Base-by-base conservation (phyloP, 176 grass and related monocot genomes). In the Neostapfia colusana region DNA sequence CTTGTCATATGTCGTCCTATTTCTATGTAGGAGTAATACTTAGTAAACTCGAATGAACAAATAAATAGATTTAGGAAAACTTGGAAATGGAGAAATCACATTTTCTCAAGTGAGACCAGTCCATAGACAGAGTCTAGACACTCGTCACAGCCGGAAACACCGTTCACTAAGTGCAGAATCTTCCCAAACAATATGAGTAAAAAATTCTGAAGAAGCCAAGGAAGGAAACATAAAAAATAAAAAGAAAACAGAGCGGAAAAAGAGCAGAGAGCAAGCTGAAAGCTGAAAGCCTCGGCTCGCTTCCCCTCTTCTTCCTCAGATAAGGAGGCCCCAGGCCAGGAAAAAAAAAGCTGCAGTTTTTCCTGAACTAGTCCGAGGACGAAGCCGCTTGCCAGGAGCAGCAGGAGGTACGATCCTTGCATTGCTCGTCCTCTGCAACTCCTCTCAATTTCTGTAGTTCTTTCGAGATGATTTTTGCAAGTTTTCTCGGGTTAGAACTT, bases 321-420 rank as follows among this genome's bases (percentile, higher is more conserved):
- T 78, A 79, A 72, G 75, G 75, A 85, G 75, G 75, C 27, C 58
- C 26, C 75, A 59, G 57, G 67, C 58, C 24, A 45, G 46, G 21
- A 46, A 20, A 72, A 20, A 72, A 74, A 78, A 85, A 65, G 44
- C 67, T 57, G 39, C 38, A 63, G 72, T 57, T 63, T 84, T 65
- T 65, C 35, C 57, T 71, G 65, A 65, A 79, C 49, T 50, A 55
- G 21, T 54, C 45, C 27, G 26, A 36, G 67, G 18, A 23, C 67
- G 21, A 14, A 72, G 57, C 26, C 8, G 11, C 23, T 38, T 31
- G 42, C 50, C 67, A 44, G 68, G 56, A 78, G 57, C 57, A 79
- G 45, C 0, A 13, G 48, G 66, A 72, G 82, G 82, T 85, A 72
- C 6, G 74, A 55, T 84, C 78, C 74, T 81, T 27, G 77, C 84